Evolutionary conservation across 108 stramenopile genomes (phyloP).

Genomic region (Craspedostauros australis): DNA sequence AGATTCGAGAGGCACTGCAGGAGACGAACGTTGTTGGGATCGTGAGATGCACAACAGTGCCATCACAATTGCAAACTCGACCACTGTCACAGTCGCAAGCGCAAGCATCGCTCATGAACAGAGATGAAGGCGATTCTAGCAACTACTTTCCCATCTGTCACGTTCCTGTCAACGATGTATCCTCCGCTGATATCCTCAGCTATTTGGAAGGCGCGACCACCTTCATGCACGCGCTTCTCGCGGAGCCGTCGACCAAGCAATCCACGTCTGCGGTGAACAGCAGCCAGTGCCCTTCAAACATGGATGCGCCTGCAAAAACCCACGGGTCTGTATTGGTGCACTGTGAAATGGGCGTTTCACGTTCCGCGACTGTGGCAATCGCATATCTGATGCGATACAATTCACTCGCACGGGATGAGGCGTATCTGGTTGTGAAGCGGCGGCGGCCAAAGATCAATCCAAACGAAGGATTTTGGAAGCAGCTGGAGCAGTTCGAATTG

Average conservation of each 20-base stretch:
- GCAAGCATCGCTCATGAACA: too few relatives aligned
- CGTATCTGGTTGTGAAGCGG: constrained; percentile 13
- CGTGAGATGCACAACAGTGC: constrained; percentile 27
- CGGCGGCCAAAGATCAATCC: constrained; percentile 17
- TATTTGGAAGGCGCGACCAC: constrained; percentile 20
- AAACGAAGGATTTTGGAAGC: constrained; percentile 31
- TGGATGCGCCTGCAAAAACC: constrained; percentile 1
- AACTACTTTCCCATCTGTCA: constrained; percentile 15
- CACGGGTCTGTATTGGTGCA: constrained; percentile 30
- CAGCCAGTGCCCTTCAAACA: too few relatives aligned
- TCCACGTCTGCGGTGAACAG: too few relatives aligned
- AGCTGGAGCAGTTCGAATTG: constrained; percentile 16
- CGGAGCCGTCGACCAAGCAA: too few relatives aligned
- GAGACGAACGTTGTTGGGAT: constrained; percentile 16
- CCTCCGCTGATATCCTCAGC: constrained; percentile 17
- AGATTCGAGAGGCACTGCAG: constrained; percentile 1
- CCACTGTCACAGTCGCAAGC: too few relatives aligned
- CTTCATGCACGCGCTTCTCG: constrained; percentile 16
- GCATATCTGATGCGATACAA: constrained; percentile 28
- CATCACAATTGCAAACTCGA: constrained; percentile 14
- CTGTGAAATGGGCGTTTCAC: constrained; percentile 26
- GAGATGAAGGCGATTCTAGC: too few relatives aligned
- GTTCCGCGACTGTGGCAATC: constrained; percentile 30
- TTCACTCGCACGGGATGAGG: constrained; percentile 16
- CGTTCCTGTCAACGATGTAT: constrained; percentile 18